Conservation (phyloP, 805 yeast species). For the Cyberlindnera galapagoensis region DNA sequence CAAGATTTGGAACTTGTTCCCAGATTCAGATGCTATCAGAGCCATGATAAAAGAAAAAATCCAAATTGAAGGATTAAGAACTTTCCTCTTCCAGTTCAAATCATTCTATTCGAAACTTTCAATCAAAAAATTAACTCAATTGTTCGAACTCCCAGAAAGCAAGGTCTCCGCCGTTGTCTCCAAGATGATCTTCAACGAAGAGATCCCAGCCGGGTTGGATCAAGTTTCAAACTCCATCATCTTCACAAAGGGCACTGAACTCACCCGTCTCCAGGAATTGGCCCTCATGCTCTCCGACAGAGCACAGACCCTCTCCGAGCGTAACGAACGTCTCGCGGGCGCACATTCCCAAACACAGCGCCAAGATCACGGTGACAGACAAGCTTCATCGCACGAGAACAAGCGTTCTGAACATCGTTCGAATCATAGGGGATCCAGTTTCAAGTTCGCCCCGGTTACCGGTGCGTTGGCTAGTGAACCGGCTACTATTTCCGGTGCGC, state of each 20-base stretch:
- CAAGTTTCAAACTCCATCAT: constrained; percentile 56
- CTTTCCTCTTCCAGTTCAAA: constrained; percentile 85
- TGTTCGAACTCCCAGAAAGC: constrained; percentile 56
- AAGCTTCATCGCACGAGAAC: too few species aligned
- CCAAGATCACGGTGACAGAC: too few species aligned
- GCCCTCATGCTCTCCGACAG: constrained; percentile 81
- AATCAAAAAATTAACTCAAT: constrained; percentile 51
- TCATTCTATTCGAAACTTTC: constrained; percentile 71
- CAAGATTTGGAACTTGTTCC: constrained; percentile 80
- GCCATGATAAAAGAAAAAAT: constrained; percentile 70
- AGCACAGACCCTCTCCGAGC: constrained; percentile 69
- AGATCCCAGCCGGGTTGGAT: constrained; percentile 69
- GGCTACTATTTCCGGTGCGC: constrained; percentile 30
- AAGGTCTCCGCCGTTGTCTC: constrained; percentile 59
- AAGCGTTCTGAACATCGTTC: constrained; percentile 25
- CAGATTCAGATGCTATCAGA: constrained; percentile 60
- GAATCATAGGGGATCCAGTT: constrained; percentile 23
- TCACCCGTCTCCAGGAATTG: constrained; percentile 79
- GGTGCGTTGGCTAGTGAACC: constrained; percentile 30
- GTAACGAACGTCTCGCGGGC: constrained; percentile 77
- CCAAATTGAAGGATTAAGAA: constrained; percentile 85
- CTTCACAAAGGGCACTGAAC: constrained; percentile 72
- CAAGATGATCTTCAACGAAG: constrained; percentile 73
- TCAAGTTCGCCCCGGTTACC: constrained; percentile 27
- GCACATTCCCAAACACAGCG: constrained; percentile 43